These are phyloP conservation scores for Coemansia sp. DNA, from an alignment of 192 early-diverging fungal genomes.

Conservation along the genomic window DNA sequence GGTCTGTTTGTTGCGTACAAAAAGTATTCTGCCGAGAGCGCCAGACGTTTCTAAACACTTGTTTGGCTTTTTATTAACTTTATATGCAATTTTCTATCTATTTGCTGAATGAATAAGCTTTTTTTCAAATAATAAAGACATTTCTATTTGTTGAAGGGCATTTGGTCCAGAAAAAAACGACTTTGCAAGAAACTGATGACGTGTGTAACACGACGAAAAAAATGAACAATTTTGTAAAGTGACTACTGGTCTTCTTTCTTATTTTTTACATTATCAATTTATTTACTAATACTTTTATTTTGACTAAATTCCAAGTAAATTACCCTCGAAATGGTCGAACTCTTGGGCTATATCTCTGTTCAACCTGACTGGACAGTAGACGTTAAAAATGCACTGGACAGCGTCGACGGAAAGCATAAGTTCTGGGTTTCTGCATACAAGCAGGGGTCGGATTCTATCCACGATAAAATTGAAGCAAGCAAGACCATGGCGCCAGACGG, in stretches of 20 bases:
- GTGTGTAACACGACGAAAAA: too few relatives aligned
- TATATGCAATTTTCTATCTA: neutral
- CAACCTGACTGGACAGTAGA: conserved; percentile 56
- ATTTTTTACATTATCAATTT: too few relatives aligned
- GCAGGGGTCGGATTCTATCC: conserved; percentile 30
- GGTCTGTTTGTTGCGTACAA: conserved; percentile 51
- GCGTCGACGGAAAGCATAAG: conserved; percentile 22
- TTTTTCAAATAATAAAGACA: too few relatives aligned
- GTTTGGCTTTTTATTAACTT: neutral
- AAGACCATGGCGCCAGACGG: neutral
- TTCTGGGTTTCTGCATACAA: conserved; percentile 54
- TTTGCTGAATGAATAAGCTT: neutral
- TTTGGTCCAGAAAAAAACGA: too few relatives aligned
- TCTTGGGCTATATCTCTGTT: conserved; percentile 45
- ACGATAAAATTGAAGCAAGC: conserved; percentile 25
- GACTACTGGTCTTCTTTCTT: too few relatives aligned
- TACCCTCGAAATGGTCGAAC: conserved; percentile 23
- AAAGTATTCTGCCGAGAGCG: conserved; percentile 44
- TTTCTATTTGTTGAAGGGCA: too few relatives aligned
- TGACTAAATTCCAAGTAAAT: neutral
- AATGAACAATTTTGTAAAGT: too few relatives aligned
- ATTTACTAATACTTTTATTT: conserved; percentile 2
- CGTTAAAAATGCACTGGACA: conserved; percentile 25
- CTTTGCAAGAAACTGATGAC: too few relatives aligned
- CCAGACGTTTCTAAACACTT: conserved; percentile 50